Conservation (phyloP, 2,329 filamentous ascomycete species). For the Fusarium xylarioides region DNA sequence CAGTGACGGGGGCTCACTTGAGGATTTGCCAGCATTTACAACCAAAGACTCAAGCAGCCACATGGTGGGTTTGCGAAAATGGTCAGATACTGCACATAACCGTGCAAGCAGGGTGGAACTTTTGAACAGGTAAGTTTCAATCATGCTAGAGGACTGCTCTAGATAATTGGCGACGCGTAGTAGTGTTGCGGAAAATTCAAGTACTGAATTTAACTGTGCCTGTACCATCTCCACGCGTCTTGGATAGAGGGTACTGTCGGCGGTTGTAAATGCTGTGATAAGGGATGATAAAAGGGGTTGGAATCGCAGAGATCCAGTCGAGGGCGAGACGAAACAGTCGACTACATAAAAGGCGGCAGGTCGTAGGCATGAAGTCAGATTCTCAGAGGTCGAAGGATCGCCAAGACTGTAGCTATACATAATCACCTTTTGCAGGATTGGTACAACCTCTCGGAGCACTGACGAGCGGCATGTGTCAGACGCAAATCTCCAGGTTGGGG, state of each 20-base stretch:
- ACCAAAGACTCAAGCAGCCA: constrained; percentile 78
- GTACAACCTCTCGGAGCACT: constrained; percentile 74
- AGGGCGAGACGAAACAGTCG: constrained; percentile 77
- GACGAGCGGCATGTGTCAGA: constrained; percentile 72
- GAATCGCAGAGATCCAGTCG: constrained; percentile 75
- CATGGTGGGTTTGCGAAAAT: constrained; percentile 72
- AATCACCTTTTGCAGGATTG: constrained; percentile 76
- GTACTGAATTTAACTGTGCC: constrained; percentile 69
- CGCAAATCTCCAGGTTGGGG: constrained; percentile 84
- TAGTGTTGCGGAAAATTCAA: constrained; percentile 74
- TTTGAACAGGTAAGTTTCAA: constrained; percentile 85
- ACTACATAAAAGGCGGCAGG: constrained; percentile 80
- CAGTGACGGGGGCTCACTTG: constrained; percentile 89
- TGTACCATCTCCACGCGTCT: constrained; percentile 64
- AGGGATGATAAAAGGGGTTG: constrained; percentile 80
- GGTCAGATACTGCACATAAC: constrained; percentile 75
- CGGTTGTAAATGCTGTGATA: constrained; percentile 56
- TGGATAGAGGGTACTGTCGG: constrained; percentile 70
- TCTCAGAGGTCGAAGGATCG: constrained; percentile 58
- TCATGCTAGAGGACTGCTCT: constrained; percentile 67
- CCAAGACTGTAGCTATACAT: constrained; percentile 79
- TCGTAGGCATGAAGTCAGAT: constrained; percentile 69
- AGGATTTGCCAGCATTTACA: constrained; percentile 69
- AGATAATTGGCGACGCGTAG: constrained; percentile 75
- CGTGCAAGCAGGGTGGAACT: constrained; percentile 79